These are phyloP conservation scores for Pistacia vera DNA, from an alignment of 345 rosid species.

Conservation along the genomic window DNA sequence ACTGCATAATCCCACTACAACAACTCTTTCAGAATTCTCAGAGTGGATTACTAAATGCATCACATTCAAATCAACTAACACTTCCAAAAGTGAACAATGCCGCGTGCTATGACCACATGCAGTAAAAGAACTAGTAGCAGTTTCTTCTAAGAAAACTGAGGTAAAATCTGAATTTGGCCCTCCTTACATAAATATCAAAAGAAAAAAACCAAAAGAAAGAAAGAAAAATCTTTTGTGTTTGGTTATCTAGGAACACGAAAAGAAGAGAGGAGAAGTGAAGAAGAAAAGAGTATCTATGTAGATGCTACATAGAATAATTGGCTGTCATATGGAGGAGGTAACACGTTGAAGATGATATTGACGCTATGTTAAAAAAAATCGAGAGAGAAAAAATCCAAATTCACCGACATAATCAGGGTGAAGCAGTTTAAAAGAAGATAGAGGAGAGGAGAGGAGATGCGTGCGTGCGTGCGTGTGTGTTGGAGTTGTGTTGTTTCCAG, in stretches of 20 bases:
- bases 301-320: conserved; percentile 8
- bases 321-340: conserved; percentile 22
- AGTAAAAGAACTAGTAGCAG: too few relatives aligned
- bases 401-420: conserved; percentile 76
- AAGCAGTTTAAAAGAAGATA: conserved; percentile 13
- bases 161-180: not conserved
- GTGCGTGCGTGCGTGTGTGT: conserved; percentile 13
- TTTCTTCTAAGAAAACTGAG: not conserved
- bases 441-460: conserved; percentile 1
- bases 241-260: not conserved
- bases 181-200: not conserved
- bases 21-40: too few relatives aligned
- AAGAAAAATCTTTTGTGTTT: too few relatives aligned
- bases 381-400: conserved; percentile 44
- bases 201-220: too few relatives aligned
- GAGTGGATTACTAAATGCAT: not conserved
- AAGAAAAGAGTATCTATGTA: not conserved
- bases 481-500: conserved; percentile 2
- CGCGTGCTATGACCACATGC: not conserved
- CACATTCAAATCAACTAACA: not conserved
- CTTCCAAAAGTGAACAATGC: not conserved
- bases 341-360: not conserved
- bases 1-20: not conserved
- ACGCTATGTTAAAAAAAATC: too few relatives aligned
- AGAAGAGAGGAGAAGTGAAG: conserved; percentile 12